Base-by-base conservation (phyloP, 192 early-diverging fungal species). In the Mortierella claussenii region DNA sequence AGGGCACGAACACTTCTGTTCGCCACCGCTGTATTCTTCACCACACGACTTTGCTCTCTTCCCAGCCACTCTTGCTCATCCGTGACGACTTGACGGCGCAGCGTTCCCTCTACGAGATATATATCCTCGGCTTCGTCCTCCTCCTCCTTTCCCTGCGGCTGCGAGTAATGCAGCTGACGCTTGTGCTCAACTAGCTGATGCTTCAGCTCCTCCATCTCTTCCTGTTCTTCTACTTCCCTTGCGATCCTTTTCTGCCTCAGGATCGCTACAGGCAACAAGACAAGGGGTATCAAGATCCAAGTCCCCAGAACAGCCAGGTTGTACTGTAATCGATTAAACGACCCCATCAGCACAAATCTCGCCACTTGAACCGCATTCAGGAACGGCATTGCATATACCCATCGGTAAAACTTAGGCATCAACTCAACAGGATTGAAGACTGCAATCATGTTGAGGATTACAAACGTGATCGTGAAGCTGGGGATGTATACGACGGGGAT, bases 351-450 rank as follows among this genome's bases (percentile, higher is more conserved):
- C 13, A 86, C 71, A 40, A 68, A 73, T 17, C 76, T 50, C 8
- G 65, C 59, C 7, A 86, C 68, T 28, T 75, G 70, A 0, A 81
- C 64, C 4, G 80, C 85, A 42, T 86, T 86, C 55, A 74, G 57
- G 69, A 83, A 86, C 1, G 85, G 85, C 65, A 82, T 70, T 12
- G 79, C 74, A 24, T 80, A 80, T 33, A 81, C 63, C 52, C 67
- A 67, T 28, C 61, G 66, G 49, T 71, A 86, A 34, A 82, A 83
- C 4, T 40, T 28, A 0, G 79, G 78, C 36, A 81, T 68, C 47
- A 83, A 30, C 37, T 82, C 79, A 1, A 68, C 60, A 1, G 80
- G 55, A 31, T 71, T 67, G 53, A 83, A 44, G 17, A 71, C 57
- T 0, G 80, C 80, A 37, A 69, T 80, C 13, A 81, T 71, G 28